Conservation (phyloP, 306 rosid genomes). For the Carpinus viminea region DNA sequence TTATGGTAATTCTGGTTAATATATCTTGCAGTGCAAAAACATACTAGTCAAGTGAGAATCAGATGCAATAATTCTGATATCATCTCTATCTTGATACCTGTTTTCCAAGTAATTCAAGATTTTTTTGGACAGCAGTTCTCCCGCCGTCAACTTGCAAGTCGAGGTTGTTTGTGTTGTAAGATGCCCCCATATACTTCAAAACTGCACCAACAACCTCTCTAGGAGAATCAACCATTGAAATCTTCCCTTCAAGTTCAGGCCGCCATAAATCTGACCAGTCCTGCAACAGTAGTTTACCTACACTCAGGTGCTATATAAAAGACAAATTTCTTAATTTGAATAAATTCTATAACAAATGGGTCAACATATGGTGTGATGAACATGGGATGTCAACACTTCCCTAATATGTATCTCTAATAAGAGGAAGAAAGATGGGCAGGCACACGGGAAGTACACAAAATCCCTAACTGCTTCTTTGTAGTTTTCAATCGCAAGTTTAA, state of each 20-base stretch:
- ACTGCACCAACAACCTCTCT: constrained; percentile 95
- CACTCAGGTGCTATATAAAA: constrained; percentile 21
- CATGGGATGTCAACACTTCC: not conserved
- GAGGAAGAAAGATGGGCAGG: too few relatives aligned
- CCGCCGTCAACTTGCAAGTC: constrained; percentile 66
- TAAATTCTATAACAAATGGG: not conserved
- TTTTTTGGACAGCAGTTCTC: constrained; percentile 60
- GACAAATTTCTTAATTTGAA: not conserved
- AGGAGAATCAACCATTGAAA: constrained; percentile 91
- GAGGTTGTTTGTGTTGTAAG: constrained; percentile 65
- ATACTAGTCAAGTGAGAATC: not conserved
- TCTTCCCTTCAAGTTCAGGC: constrained; percentile 82
- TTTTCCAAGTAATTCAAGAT: constrained; percentile 63
- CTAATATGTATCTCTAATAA: too few relatives aligned
- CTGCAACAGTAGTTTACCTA: constrained; percentile 47
- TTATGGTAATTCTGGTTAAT: not conserved
- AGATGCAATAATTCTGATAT: constrained; percentile 5
- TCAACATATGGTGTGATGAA: not conserved
- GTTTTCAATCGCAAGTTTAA: not conserved
- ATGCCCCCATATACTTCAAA: constrained; percentile 92
- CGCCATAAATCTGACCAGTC: constrained; percentile 98
- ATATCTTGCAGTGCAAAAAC: not conserved
- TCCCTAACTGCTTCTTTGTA: too few relatives aligned
- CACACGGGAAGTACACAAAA: too few relatives aligned
- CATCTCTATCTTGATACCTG: constrained; percentile 57